A percentile compares a stretch with the other conserved stretches of the same genome.
Conservation (phyloP, 2,329 filamentous ascomycete genomes). For the Fusarium azukiicola region DNA sequence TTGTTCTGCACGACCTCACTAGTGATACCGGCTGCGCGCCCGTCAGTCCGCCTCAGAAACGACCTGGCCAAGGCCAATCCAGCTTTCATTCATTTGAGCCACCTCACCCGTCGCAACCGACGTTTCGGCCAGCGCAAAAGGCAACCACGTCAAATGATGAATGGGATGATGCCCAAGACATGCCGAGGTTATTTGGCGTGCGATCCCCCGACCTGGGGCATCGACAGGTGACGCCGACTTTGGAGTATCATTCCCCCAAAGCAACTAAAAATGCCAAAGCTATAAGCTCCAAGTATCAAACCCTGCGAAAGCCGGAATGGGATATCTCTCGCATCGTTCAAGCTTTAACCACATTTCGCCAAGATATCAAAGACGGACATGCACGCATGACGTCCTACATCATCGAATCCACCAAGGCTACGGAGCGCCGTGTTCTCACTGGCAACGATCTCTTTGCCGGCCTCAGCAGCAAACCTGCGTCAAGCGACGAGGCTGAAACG, state of each 20-base stretch:
- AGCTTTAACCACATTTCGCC: slow-evolving; percentile 64
- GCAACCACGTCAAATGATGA: slow-evolving; percentile 30
- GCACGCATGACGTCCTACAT: slow-evolving; percentile 68
- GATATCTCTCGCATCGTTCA: slow-evolving; percentile 67
- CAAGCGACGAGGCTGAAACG: slow-evolving; percentile 62
- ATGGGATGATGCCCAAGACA: slow-evolving; percentile 47
- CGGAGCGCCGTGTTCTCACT: slow-evolving; percentile 64
- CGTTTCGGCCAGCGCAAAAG: slow-evolving; percentile 31
- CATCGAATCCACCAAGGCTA: slow-evolving; percentile 68
- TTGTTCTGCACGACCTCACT: too few relatives aligned
- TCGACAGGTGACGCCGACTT: slow-evolving; percentile 52
- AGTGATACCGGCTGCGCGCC: slow-evolving; percentile 33
- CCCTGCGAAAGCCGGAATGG: slow-evolving; percentile 61
- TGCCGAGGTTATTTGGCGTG: slow-evolving; percentile 50
- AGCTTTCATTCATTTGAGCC: slow-evolving; percentile 25
- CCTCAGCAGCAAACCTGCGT: slow-evolving; percentile 62
- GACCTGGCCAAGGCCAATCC: slow-evolving; percentile 39
- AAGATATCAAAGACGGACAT: slow-evolving; percentile 70
- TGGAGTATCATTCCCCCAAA: slow-evolving; percentile 40
- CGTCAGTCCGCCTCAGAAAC: slow-evolving; percentile 57
- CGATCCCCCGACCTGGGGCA: slow-evolving; percentile 42
- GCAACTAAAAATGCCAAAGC: slow-evolving; percentile 31
- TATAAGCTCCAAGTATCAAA: slow-evolving; percentile 48
- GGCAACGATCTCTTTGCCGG: slow-evolving; percentile 72
- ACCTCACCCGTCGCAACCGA: slow-evolving; percentile 13